Conservation (phyloP, 768 basidiomycete genomes). For the Sistotremastrum niveocremeum region DNA sequence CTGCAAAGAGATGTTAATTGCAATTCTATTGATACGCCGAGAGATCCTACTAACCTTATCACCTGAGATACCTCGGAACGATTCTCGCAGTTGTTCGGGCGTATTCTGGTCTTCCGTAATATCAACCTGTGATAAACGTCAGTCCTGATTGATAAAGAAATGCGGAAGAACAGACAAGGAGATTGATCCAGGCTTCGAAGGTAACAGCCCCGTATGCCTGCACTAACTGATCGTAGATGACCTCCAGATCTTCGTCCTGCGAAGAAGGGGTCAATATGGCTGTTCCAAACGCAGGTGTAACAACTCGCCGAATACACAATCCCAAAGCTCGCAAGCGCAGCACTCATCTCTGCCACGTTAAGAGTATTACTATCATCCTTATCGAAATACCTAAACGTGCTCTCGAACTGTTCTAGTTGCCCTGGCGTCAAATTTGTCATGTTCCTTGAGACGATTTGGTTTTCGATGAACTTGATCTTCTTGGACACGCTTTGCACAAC, state of each 20-base stretch:
- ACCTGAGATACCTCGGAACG: conserved; percentile 83
- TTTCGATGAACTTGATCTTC: conserved; percentile 93
- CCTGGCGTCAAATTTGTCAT: conserved; percentile 93
- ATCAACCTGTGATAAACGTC: conserved; percentile 48
- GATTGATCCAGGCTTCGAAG: conserved; percentile 89
- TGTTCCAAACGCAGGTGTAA: too few species aligned
- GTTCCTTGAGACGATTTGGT: conserved; percentile 89
- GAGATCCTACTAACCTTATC: conserved; percentile 52
- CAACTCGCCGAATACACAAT: conserved; percentile 78
- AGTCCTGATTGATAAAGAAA: too few species aligned
- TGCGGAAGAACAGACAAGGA: conserved; percentile 59
- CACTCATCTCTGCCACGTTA: conserved; percentile 73
- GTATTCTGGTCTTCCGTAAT: conserved; percentile 94
- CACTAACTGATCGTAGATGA: conserved; percentile 67
- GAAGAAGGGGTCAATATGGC: neutral
- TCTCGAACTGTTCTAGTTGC: conserved; percentile 91
- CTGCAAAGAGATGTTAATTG: conserved; percentile 25
- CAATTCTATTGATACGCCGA: too few species aligned
- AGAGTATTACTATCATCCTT: conserved; percentile 86
- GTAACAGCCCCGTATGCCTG: conserved; percentile 79
- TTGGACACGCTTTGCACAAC: conserved; percentile 69
- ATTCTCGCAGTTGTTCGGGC: conserved; percentile 79
- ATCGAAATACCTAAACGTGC: conserved; percentile 96
- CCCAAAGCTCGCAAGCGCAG: conserved; percentile 86
- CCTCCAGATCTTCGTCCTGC: conserved; percentile 78